These are phyloP conservation scores for Globisporangium okanoganense DNA, from an alignment of 352 stramenopile species.

Conservation along the genomic window DNA sequence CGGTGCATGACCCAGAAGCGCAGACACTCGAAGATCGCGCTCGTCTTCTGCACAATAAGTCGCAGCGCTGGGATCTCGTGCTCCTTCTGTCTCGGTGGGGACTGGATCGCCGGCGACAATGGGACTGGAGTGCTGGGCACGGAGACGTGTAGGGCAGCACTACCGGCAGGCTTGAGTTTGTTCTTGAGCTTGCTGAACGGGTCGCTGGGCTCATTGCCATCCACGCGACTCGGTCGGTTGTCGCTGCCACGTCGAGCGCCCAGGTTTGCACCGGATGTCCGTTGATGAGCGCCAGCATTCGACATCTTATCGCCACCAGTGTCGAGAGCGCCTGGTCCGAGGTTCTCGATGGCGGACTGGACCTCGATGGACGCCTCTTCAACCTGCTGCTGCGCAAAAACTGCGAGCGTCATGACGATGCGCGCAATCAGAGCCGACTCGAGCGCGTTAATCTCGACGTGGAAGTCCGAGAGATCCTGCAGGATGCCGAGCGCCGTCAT, in stretches of 20 bases:
- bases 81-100: constrained; percentile 38
- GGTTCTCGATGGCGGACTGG: constrained; percentile 67
- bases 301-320: constrained; percentile 21
- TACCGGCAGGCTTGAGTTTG: constrained; percentile 39
- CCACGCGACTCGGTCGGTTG: constrained; percentile 42
- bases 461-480: constrained; percentile 75
- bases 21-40: constrained; percentile 81
- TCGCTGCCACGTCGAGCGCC: constrained; percentile 40
- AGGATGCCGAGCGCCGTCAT: constrained; percentile 75
- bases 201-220: constrained; percentile 38
- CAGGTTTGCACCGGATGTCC: constrained; percentile 15
- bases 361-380: constrained; percentile 87
- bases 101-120: constrained; percentile 27
- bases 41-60: constrained; percentile 81
- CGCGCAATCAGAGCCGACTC: constrained; percentile 65
- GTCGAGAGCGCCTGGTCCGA: constrained; percentile 10
- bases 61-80: constrained; percentile 67
- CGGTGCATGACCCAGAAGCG: constrained; percentile 85
- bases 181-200: constrained; percentile 72
- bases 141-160: neutral
- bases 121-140: constrained; percentile 9
- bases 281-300: constrained; percentile 21
- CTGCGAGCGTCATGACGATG: constrained; percentile 85
- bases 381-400: constrained; percentile 85
- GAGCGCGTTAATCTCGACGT: constrained; percentile 63